phyloP scores from a whole-genome alignment of 176 grass and related monocot genomes.

The Oryza rufipogon region DNA sequence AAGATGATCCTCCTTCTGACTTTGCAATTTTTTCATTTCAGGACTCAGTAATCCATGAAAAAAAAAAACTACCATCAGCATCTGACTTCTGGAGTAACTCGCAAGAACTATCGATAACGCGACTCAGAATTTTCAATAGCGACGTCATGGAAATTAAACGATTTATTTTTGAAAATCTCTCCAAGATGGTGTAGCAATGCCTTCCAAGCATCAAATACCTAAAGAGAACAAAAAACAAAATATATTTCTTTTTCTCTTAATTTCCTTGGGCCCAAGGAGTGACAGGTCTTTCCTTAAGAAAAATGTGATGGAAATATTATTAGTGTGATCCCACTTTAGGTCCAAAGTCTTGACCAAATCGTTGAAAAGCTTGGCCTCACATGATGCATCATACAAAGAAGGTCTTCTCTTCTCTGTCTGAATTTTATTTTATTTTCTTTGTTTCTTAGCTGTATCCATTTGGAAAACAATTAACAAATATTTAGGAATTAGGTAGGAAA shows the following conservation, averaged over 20 bases:
- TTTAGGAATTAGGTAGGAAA: constrained; percentile 61
- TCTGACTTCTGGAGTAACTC: constrained; percentile 34
- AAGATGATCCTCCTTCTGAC: constrained; percentile 39
- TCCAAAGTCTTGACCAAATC: constrained; percentile 62
- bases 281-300: constrained; percentile 56
- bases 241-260: constrained; percentile 33
- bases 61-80: constrained; percentile 24
- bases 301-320: constrained; percentile 43
- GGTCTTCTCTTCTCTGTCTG: constrained; percentile 29
- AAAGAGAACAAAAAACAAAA: constrained; percentile 17
- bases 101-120: not conserved
- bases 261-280: constrained; percentile 7
- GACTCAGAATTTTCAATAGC: not conserved
- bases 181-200: constrained; percentile 32
- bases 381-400: constrained; percentile 39
- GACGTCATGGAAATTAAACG: not conserved
- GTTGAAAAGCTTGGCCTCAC: constrained; percentile 59
- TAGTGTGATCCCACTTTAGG: constrained; percentile 38
- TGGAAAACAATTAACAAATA: not conserved
- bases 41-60: constrained; percentile 35
- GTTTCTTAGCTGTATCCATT: constrained; percentile 46
- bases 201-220: constrained; percentile 72
- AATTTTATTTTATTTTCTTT: not conserved
- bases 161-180: not conserved
- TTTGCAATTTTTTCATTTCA: constrained; percentile 40